These are phyloP conservation scores for Pseudogymnoascus verrucosus DNA, from an alignment of 2,329 filamentous ascomycete species.

Conservation along the genomic window DNA sequence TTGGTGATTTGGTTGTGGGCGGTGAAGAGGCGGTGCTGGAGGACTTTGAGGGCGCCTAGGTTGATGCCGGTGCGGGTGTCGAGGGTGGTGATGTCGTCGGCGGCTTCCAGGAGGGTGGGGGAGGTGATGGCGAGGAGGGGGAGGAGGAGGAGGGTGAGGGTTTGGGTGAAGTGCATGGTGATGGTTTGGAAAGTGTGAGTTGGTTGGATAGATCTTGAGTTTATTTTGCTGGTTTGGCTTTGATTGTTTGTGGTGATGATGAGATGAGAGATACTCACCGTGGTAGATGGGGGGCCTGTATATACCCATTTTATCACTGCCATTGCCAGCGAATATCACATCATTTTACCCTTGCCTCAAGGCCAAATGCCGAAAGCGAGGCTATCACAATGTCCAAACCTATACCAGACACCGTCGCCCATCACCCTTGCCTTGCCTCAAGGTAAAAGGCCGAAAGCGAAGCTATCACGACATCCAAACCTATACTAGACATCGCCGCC, in stretches of 20 bases:
- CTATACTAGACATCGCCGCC: too few relatives aligned
- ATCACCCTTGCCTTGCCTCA: background rate
- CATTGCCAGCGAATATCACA: background rate
- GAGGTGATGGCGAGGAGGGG: background rate
- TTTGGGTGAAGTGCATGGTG: background rate
- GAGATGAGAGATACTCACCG: background rate
- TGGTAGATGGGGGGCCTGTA: background rate
- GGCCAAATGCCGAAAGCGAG: background rate
- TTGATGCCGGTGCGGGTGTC: too few relatives aligned
- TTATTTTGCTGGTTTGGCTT: background rate
- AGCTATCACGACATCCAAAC: background rate
- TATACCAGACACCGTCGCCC: too few relatives aligned
- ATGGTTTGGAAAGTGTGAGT: background rate
- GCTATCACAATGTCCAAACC: background rate
- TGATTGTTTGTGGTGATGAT: background rate
- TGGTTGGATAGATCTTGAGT: background rate
- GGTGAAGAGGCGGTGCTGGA: too few relatives aligned
- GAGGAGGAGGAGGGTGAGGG: background rate
- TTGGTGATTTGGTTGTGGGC: too few relatives aligned
- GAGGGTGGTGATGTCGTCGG: background rate
- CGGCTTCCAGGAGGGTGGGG: background rate
- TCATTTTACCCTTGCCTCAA: background rate
- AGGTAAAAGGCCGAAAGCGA: background rate
- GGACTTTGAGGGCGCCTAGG: too few relatives aligned
- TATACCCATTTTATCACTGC: background rate